Evolutionary conservation across 345 rosid species (phyloP), one percentile per base, ranked within the genome.

Genomic region (Camelina sativa): DNA sequence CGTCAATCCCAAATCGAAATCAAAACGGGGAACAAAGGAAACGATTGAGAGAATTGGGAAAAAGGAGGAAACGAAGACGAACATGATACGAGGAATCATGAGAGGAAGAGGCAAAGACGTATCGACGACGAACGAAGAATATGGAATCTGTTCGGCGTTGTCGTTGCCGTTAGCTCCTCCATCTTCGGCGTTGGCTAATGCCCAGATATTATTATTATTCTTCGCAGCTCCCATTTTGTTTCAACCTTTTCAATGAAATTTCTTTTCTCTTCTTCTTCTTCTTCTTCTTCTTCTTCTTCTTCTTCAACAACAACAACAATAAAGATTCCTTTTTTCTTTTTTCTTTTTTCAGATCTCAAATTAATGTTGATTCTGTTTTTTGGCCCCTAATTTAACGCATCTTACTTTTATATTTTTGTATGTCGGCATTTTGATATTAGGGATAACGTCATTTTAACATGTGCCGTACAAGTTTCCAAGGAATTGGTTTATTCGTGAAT

Each of bases 61-160:
- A n/a, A 16, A 16, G 22, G 3, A 23, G 15, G 17, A 25, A 78
- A 20, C 86, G 75, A 20, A 7, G 8, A 77, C 91, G 77, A 59
- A 94, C 98, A 90, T 80, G 86, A 94, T 62, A 78, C 73, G 84
- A 72, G 92, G 90, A 51, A 84, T 63, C 88, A 87, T 83, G 15
- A 67, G 75, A 15, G 90, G 77, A 5, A 90, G 79, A 41, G 92
- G 71, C 67, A 87, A 83, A 52, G 92, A 85, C 40, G 90, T 73
- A 7, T 85, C 90, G 64, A 94, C 84, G 75, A 82, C 61, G 60
- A 80, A 66, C 16, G 77, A 51, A 53, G 93, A 91, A 60, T 76
- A 81, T 11, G 61, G 85, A 74, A 86, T 72, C 6, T 37, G 81
- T 50, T 71, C 32, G 65, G 58, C 32, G 64, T 60, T 46, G 22